A percentile compares a stretch with the other conserved stretches of the same genome.
These are phyloP conservation scores for Phytopythium aichiense DNA, from an alignment of 352 stramenopile genomes.

Conservation along the genomic window DNA sequence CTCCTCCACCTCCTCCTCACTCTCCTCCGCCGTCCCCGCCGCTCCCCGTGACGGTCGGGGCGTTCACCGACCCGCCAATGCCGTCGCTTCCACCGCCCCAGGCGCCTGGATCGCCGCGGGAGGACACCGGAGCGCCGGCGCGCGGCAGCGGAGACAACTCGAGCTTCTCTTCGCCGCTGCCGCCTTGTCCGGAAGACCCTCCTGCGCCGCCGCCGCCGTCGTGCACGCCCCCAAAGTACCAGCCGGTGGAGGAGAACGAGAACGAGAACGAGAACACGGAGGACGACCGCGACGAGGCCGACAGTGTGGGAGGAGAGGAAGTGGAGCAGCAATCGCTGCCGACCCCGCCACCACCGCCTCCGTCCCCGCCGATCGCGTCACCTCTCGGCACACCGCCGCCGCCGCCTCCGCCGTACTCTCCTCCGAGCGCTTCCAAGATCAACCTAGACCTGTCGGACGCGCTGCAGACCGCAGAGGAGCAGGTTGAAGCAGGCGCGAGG, in stretches of 20 bases:
- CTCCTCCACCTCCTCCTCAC: neutral
- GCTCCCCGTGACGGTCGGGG: neutral
- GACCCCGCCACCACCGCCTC: constrained; percentile 20
- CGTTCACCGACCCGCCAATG: neutral
- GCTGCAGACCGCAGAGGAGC: constrained; percentile 11
- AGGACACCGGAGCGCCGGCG: neutral
- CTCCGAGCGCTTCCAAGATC: constrained; percentile 37
- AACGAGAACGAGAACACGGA: constrained; percentile 36
- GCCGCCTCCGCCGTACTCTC: constrained; percentile 57
- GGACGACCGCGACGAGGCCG: constrained; percentile 36
- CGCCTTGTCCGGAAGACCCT: constrained; percentile 66
- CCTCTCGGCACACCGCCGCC: constrained; percentile 13
- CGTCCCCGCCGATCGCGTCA: constrained; percentile 14
- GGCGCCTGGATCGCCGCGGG: neutral
- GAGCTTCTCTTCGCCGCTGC: constrained; percentile 70
- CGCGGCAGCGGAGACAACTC: constrained; percentile 31
- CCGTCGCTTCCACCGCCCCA: neutral
- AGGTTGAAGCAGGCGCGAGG: neutral
- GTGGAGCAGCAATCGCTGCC: constrained; percentile 11
- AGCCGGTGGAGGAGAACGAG: constrained; percentile 47
- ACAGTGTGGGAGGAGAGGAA: constrained; percentile 31
- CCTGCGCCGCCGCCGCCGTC: constrained; percentile 52
- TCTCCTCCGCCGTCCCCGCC: neutral
- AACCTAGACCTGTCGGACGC: constrained; percentile 22
- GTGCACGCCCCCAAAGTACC: constrained; percentile 67